Base-by-base conservation (phyloP, 306 rosid species). In the Vigna unguiculata region DNA sequence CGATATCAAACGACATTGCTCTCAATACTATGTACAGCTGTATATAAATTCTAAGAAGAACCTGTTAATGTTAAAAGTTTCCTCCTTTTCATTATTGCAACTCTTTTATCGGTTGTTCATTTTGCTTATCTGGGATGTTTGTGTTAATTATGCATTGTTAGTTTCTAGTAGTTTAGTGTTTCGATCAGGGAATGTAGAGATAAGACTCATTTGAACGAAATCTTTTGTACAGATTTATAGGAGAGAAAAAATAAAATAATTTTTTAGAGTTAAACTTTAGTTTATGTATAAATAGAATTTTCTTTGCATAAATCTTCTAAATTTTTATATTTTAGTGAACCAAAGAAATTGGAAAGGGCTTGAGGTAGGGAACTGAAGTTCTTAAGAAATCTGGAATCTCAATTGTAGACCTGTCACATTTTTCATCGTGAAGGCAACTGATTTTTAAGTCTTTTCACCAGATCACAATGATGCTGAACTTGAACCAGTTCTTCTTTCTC, bases 21-120 rank as follows among this genome's bases (percentile, higher is more conserved):
- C 75, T 83, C 81, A 57, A 49, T 77, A 61, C 32, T 51, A 59
- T 87, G 90, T 84, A 83, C 83, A 87, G 86, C 55, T 71, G 63
- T 79, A 82, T 76, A 75, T 78, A 79, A 69, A 78, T 43, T 79
- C 80, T n/a, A 80, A 79, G 85, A 79, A 78, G 85, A 46, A 78
- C 71, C 19, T 46, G 48, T 32, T 70, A 74, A 82, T 70, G 73
- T 65, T 59, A 55, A 78, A 25, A 45, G 54, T 57, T 76, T 53
- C 66, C 32, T 45, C 38, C 52, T 38, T 65, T 58, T 68, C 66
- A 68, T 16, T 34, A 9, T 55, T 71, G 16, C n/a, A 60, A 59
- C 68, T 38, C 15, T 43, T 30, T 24, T 11, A 15, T 49, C n/a
- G 15, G 45, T 9, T 71, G 53, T 71, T 60, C 32, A 71, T 76